Evolutionary conservation across 1,284 basidiomycete species (phyloP).

Genomic region (Cutaneotrichosporon sp.): DNA sequence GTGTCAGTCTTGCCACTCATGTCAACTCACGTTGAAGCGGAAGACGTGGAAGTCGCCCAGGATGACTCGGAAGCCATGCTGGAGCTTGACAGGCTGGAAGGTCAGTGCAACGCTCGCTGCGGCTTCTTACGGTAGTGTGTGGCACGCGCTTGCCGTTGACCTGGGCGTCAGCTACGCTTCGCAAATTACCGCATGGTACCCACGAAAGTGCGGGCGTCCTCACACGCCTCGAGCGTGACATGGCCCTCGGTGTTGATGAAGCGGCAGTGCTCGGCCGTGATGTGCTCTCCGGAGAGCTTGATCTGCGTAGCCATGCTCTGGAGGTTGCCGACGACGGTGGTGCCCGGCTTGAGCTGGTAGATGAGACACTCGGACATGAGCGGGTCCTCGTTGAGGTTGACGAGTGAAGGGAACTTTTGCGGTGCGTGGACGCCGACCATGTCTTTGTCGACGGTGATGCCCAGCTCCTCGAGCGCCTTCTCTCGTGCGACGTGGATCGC

Average conservation of each 20-base stretch:
- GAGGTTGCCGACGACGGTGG: conserved; percentile 78
- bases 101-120: conserved; percentile 10
- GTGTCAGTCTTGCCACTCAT: conserved; percentile 1
- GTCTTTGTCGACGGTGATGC: conserved; percentile 91
- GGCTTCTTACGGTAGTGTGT: conserved; percentile 64
- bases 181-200: conserved; percentile 9
- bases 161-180: conserved; percentile 53
- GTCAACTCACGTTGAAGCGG: conserved; percentile 75
- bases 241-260: conserved; percentile 84
- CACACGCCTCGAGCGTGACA: conserved; percentile 76
- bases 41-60: conserved; percentile 97
- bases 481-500: conserved; percentile 95
- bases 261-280: conserved; percentile 86
- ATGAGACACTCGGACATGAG: conserved; percentile 70
- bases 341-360: conserved; percentile 90
- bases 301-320: conserved; percentile 85
- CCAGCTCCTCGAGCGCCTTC: conserved; percentile 93
- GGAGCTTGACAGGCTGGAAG: conserved; percentile 38
- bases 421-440: conserved; percentile 80
- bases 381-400: conserved; percentile 84
- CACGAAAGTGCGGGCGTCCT: conserved; percentile 70
- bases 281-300: conserved; percentile 87
- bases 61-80: conserved; percentile 94
- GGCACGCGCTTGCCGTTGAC: conserved; percentile 87
- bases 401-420: conserved; percentile 96